Percentiles rank a stretch among this genome's conserved stretches.
Evolutionary conservation across 768 basidiomycete genomes (phyloP).

Genomic region (Scleroderma citrinum): DNA sequence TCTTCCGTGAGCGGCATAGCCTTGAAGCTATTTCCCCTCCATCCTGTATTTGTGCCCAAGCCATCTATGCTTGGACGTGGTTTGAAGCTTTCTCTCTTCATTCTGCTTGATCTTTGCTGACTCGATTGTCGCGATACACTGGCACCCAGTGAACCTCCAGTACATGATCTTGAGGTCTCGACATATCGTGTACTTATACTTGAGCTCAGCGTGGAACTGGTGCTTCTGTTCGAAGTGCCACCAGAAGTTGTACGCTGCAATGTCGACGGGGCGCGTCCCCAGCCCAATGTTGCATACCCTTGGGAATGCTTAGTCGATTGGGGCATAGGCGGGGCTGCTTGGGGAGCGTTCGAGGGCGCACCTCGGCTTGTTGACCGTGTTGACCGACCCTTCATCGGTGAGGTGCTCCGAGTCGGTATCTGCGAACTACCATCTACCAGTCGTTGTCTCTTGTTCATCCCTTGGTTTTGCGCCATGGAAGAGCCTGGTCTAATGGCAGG

Average conservation of each 20-base stretch:
- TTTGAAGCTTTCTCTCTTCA: constrained; percentile 74
- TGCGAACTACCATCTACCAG: constrained; percentile 36
- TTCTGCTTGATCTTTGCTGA: constrained; percentile 44
- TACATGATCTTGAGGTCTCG: constrained; percentile 8
- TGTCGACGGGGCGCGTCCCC: constrained; percentile 32
- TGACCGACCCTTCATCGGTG: constrained; percentile 25
- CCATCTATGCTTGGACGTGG: constrained; percentile 71
- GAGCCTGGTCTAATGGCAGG: constrained; percentile 52
- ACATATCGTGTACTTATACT: constrained; percentile 9
- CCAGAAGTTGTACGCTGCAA: constrained; percentile 24
- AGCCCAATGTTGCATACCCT: constrained; percentile 24
- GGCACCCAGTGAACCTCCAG: constrained; percentile 6
- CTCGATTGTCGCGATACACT: constrained; percentile 10
- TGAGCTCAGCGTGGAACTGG: constrained; percentile 1
- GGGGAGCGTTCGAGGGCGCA: constrained; percentile 8
- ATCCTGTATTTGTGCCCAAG: constrained; percentile 4
- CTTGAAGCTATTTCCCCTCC: constrained; percentile 11
- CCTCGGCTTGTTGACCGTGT: constrained; percentile 23
- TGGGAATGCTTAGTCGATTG: constrained; percentile 23
- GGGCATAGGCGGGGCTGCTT: background rate
- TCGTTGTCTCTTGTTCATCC: constrained; percentile 58
- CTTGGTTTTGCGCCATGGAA: constrained; percentile 35
- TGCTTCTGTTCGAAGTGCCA: constrained; percentile 16
- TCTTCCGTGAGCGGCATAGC: constrained; percentile 24
- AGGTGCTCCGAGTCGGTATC: constrained; percentile 15